Evolutionary conservation across 257 asterid species (phyloP).

Genomic region (Salvia rosmarinus): DNA sequence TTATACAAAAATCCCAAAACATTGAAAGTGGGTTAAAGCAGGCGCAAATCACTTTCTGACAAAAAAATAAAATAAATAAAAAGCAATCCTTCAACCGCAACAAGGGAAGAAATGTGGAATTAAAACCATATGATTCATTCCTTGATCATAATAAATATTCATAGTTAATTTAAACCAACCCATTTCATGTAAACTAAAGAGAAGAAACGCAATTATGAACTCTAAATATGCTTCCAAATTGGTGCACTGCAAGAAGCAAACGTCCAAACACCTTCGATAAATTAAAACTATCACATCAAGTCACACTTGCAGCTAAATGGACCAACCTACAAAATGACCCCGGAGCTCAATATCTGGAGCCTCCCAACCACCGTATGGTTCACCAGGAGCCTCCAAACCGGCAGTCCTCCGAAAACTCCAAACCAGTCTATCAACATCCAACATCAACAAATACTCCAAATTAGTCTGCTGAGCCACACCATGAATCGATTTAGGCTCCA

Average conservation of each 20-base stretch:
- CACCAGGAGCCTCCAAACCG: conserved; percentile 68
- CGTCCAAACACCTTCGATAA: conserved; percentile 15
- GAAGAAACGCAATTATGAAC: conserved; percentile 10
- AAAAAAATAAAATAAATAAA: background rate
- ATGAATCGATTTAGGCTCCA: conserved; percentile 66
- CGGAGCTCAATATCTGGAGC: conserved; percentile 70
- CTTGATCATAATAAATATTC: background rate
- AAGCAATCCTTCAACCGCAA: too few species aligned
- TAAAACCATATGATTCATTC: conserved; percentile 8
- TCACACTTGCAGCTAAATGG: background rate
- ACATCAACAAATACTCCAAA: conserved; percentile 82
- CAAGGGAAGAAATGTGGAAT: background rate
- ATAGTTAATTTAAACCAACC: background rate
- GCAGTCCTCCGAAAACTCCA: conserved; percentile 93
- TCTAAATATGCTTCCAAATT: conserved; percentile 14
- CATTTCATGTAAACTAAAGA: background rate
- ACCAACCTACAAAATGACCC: conserved; percentile 95
- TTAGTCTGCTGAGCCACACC: conserved; percentile 90
- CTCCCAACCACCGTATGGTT: conserved; percentile 97
- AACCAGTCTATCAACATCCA: conserved; percentile 79
- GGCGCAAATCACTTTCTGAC: background rate
- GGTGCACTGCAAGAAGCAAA: background rate
- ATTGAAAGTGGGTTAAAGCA: background rate
- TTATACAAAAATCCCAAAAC: background rate
- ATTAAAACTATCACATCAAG: conserved; percentile 1